Conservation (phyloP, 2,329 filamentous ascomycete species). For the Blastomyces emzantsi region DNA sequence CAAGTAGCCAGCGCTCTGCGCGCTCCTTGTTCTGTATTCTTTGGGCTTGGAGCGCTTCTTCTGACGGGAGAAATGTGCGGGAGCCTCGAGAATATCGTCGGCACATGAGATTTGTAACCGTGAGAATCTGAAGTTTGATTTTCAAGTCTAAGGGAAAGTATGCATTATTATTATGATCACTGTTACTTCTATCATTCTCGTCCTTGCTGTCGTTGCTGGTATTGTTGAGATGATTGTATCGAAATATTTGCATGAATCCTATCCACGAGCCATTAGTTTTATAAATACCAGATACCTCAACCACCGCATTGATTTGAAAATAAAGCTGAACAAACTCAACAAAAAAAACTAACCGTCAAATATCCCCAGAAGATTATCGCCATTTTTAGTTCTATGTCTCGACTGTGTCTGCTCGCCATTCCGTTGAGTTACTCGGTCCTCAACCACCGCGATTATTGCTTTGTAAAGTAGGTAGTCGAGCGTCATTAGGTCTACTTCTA, state of each 20-base stretch:
- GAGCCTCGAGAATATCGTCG: slow-evolving; percentile 30
- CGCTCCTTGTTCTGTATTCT: slow-evolving; percentile 15
- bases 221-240: slow-evolving; percentile 28
- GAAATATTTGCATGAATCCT: slow-evolving; percentile 40
- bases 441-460: slow-evolving; percentile 37
- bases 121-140: slow-evolving; percentile 42
- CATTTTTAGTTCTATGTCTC: slow-evolving; percentile 11
- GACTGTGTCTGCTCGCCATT: slow-evolving; percentile 1
- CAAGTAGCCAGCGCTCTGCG: slow-evolving; percentile 12
- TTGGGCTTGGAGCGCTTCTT: slow-evolving; percentile 26
- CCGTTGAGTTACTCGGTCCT: slow-evolving; percentile 20
- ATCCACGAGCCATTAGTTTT: slow-evolving; percentile 6
- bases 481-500: slow-evolving; percentile 47
- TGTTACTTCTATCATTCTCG: background rate
- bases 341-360: slow-evolving; percentile 23
- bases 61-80: slow-evolving; percentile 22
- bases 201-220: background rate
- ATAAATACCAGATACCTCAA: background rate
- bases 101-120: slow-evolving; percentile 40
- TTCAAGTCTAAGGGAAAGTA: slow-evolving; percentile 30
- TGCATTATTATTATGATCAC: slow-evolving; percentile 13
- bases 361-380: slow-evolving; percentile 20
- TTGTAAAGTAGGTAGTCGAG: slow-evolving; percentile 48
- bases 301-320: background rate
- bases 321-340: background rate